Evolutionary conservation across 2,329 filamentous ascomycete genomes (phyloP).

Genomic region (Venturia carpophila): DNA sequence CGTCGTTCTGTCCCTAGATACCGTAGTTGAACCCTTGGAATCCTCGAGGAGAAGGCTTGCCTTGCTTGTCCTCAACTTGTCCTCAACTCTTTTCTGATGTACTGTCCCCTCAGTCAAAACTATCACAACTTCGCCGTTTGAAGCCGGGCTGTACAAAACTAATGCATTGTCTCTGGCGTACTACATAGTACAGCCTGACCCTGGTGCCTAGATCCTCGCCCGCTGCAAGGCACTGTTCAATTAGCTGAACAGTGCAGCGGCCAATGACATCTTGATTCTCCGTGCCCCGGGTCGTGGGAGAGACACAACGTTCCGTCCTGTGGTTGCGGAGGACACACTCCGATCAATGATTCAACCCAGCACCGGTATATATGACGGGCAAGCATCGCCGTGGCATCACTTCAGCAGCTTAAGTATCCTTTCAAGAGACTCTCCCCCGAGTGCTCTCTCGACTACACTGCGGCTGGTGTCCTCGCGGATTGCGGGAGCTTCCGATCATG

Average conservation of each 20-base stretch:
- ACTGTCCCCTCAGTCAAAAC: background rate
- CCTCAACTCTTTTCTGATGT: background rate
- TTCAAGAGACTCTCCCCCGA: background rate
- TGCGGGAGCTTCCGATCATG: background rate
- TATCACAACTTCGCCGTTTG: background rate
- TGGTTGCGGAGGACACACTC: background rate
- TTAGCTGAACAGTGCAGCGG: background rate
- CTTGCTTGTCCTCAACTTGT: no score
- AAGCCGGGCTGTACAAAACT: background rate
- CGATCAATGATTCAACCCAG: background rate
- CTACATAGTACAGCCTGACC: background rate
- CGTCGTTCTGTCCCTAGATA: background rate
- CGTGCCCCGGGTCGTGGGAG: background rate
- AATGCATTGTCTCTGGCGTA: constrained; percentile 2
- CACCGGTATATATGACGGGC: background rate
- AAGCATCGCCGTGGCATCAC: background rate
- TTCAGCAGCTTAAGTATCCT: background rate
- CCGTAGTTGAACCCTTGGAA: background rate
- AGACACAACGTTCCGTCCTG: constrained; percentile 8
- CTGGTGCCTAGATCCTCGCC: background rate
- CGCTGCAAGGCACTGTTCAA: background rate
- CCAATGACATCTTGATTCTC: background rate
- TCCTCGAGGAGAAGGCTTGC: background rate
- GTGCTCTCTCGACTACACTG: background rate
- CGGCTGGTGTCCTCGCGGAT: background rate